Evolutionary conservation across 768 basidiomycete genomes (phyloP), one percentile per base, ranked within the genome.

Genomic region (Baorangia bicolor): DNA sequence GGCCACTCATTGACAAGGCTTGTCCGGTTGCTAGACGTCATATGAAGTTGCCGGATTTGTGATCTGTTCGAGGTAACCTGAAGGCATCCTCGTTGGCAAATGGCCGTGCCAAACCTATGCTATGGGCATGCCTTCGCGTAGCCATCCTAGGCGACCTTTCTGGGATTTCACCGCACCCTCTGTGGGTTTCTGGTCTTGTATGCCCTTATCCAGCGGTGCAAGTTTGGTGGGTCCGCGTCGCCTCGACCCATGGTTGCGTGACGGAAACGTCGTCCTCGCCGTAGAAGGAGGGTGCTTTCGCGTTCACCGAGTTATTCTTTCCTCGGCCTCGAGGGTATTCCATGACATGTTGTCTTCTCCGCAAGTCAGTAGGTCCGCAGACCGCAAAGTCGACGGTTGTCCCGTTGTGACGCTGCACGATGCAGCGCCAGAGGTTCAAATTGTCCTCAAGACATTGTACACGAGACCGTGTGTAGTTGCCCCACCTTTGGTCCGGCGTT

Each of bases 51-150:
- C 48, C 38, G 31, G 41, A 37, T 49, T 35, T 51, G 44, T 66
- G 51, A 66, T 30, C n/a, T 54, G 41, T 48, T 53, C 61, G 50
- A 61, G 59, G 55, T 50, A 44, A 55, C 64, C 64, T 63, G 64
- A 40, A 65, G 64, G 64, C 51, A 51, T 67, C 64, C 64, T 66
- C 64, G 48, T 66, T 66, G 62, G 42, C 52, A 35, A 39, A 65
- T 67, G 62, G 64, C 64, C 54, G 65, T 66, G 62, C 59, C 33
- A 64, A 63, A 64, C 65, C 55, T 58, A 66, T 67, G 65, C 59
- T 39, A 42, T 46, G 50, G 44, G 12, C 59, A 61, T 61, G 64
- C 53, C 56, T 47, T 43, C 51, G 30, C 44, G 55, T 61, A 64
- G 46, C 55, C 58, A 46, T 52, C 53, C 30, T 23, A 33, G 31